Evolutionary conservation across 176 grass and related monocot genomes (phyloP).

Genomic region (Oryza brachyantha): DNA sequence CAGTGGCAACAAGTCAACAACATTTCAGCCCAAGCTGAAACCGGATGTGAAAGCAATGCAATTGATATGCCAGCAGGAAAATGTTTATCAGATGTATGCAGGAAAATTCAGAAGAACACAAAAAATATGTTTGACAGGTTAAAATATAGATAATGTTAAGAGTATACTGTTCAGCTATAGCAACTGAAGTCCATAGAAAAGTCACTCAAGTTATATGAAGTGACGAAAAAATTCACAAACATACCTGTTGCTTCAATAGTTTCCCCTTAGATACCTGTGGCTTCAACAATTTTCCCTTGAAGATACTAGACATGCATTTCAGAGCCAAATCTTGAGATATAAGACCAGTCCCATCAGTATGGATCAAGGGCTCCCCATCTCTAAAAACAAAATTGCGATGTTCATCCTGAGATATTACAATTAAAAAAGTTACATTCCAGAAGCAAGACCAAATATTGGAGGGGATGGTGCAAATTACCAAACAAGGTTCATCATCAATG

Average conservation of each 20-base stretch:
- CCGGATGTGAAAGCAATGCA: neutral
- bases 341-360: constrained; percentile 89
- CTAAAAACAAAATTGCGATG: constrained; percentile 1
- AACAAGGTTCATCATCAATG: constrained; percentile 56
- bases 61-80: neutral
- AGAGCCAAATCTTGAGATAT: constrained; percentile 75
- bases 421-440: neutral
- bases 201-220: neutral
- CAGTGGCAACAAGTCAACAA: too few species aligned
- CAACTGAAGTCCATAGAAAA: neutral
- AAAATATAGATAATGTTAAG: too few species aligned
- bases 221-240: constrained; percentile 22
- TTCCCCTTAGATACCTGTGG: too few species aligned
- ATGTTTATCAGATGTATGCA: neutral
- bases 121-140: neutral
- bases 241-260: too few species aligned
- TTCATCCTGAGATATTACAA: constrained; percentile 40
- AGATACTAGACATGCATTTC: constrained; percentile 52
- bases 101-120: neutral
- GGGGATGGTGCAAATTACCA: constrained; percentile 32
- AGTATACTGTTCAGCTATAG: too few species aligned
- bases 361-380: constrained; percentile 43
- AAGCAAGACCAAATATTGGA: neutral
- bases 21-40: neutral
- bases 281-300: constrained; percentile 35